A percentile compares a stretch with the other conserved stretches of the same genome.
phyloP scores from a whole-genome alignment of 805 yeast genomes.

The Ogataea wickerhamii region DNA sequence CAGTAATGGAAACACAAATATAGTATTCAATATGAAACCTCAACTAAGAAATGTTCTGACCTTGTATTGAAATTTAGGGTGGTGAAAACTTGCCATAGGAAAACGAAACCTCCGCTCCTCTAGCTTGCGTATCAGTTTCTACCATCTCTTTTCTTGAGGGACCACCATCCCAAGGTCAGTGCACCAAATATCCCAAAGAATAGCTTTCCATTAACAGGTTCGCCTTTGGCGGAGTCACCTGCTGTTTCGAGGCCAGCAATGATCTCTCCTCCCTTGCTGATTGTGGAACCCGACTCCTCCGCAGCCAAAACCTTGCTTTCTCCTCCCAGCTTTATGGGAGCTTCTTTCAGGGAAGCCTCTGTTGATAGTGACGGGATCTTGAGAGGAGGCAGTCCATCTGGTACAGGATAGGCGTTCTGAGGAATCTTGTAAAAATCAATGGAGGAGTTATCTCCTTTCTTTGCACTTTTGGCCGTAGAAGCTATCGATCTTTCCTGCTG shows the following conservation, averaged over 20 bases:
- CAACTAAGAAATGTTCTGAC: background rate
- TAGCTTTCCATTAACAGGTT: conserved; percentile 15
- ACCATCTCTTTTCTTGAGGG: conserved; percentile 21
- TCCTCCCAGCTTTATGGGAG: conserved; percentile 1
- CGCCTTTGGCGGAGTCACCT: conserved; percentile 1
- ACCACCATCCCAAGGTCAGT: conserved; percentile 34
- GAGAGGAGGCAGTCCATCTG: conserved; percentile 23
- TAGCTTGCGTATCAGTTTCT: conserved; percentile 19
- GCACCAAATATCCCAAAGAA: conserved; percentile 27
- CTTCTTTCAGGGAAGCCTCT: conserved; percentile 24
- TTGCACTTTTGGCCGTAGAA: conserved; percentile 26
- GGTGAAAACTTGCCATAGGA: too few species aligned
- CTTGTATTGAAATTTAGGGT: background rate
- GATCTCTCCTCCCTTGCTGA: conserved; percentile 20
- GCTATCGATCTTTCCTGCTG: conserved; percentile 17
- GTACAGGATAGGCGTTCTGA: conserved; percentile 22
- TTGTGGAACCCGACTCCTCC: conserved; percentile 11
- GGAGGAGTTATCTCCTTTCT: conserved; percentile 56
- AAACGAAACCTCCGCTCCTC: too few species aligned
- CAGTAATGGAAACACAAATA: background rate
- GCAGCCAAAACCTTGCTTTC: conserved; percentile 9
- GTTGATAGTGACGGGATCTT: conserved; percentile 29
- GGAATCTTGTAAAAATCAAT: conserved; percentile 57
- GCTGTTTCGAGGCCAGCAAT: conserved; percentile 7
- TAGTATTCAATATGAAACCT: too few species aligned